A percentile compares a stretch with the other conserved stretches of the same genome.
These are phyloP conservation scores for Pseudogymnoascus sp. DNA, from an alignment of 2,329 filamentous ascomycete species.

Conservation along the genomic window DNA sequence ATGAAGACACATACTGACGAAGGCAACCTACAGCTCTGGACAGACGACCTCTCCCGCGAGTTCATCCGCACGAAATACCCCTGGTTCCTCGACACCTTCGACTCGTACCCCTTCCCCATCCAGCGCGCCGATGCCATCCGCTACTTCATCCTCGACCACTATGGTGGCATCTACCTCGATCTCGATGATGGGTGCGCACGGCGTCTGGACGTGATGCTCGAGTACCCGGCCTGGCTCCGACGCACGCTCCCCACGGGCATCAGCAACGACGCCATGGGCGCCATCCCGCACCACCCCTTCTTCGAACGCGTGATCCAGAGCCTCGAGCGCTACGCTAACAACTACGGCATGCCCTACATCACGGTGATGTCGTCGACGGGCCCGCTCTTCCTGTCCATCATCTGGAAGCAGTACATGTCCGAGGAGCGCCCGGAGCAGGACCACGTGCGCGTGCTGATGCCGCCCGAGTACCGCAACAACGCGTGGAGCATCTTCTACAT, in stretches of 20 bases:
- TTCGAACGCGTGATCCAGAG: slow-evolving; percentile 62
- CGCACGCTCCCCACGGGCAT: slow-evolving; percentile 69
- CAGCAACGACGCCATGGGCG: slow-evolving; percentile 73
- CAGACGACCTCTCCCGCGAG: slow-evolving; percentile 57
- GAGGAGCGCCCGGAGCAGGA: slow-evolving; percentile 38
- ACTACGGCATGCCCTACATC: slow-evolving; percentile 58
- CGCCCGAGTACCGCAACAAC: slow-evolving; percentile 59
- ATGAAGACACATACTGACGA: background rate
- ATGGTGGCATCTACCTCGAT: slow-evolving; percentile 74
- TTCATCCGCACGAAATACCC: slow-evolving; percentile 69
- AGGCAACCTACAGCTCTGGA: slow-evolving; percentile 58
- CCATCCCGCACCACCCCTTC: slow-evolving; percentile 64
- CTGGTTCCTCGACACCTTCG: slow-evolving; percentile 69
- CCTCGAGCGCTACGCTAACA: slow-evolving; percentile 58
- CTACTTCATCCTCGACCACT: slow-evolving; percentile 71
- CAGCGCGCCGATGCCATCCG: slow-evolving; percentile 71
- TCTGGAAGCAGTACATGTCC: slow-evolving; percentile 66
- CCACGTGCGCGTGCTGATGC: slow-evolving; percentile 61
- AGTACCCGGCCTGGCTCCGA: slow-evolving; percentile 62
- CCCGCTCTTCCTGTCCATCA: slow-evolving; percentile 65
- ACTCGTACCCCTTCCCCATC: slow-evolving; percentile 65
- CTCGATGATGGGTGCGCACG: slow-evolving; percentile 45
- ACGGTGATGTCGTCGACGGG: slow-evolving; percentile 75
- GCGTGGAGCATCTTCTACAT: slow-evolving; percentile 63
- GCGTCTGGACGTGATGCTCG: slow-evolving; percentile 51